phyloP scores from a whole-genome alignment of 2,329 filamentous ascomycete species.

The Penicillium sp. region DNA sequence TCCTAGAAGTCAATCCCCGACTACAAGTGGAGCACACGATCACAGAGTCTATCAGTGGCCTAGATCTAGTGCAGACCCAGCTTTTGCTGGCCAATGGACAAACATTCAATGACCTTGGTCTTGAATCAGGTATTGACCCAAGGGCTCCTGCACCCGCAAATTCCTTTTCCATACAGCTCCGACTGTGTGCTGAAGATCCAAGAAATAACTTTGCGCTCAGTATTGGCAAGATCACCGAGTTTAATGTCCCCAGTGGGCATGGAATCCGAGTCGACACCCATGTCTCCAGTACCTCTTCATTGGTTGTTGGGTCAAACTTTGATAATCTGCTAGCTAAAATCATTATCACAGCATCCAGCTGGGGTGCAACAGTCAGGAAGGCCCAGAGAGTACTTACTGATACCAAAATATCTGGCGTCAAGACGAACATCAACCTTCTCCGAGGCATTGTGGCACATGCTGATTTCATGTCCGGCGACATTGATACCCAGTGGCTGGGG shows the following conservation, averaged over 20 bases:
- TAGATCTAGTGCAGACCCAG: slow-evolving; percentile 58
- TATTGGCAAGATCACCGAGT: slow-evolving; percentile 59
- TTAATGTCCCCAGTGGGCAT: slow-evolving; percentile 57
- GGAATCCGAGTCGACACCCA: slow-evolving; percentile 60
- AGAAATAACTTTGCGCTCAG: slow-evolving; percentile 56
- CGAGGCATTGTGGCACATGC: slow-evolving; percentile 53
- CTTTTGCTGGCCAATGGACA: slow-evolving; percentile 56
- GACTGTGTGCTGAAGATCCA: slow-evolving; percentile 59
- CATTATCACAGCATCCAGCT: slow-evolving; percentile 56
- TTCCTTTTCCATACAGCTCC: slow-evolving; percentile 54
- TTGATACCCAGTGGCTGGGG: slow-evolving; percentile 62
- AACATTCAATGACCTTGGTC: slow-evolving; percentile 38
- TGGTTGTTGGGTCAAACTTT: slow-evolving; percentile 55
- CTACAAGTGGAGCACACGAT: slow-evolving; percentile 64
- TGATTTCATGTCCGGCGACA: slow-evolving; percentile 50
- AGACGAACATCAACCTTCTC: slow-evolving; percentile 59
- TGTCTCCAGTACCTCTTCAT: slow-evolving; percentile 41
- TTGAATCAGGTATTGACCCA: slow-evolving; percentile 31
- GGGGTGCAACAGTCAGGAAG: slow-evolving; percentile 55
- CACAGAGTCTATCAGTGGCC: slow-evolving; percentile 55
- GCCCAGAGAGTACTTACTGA: slow-evolving; percentile 57
- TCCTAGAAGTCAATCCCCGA: slow-evolving; percentile 62
- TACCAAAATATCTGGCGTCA: slow-evolving; percentile 56
- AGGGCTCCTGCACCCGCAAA: slow-evolving; percentile 38
- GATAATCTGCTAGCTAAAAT: slow-evolving; percentile 62